Percentiles rank a stretch among this genome's conserved stretches.
These are phyloP conservation scores for Neurospora sp. DNA, from an alignment of 495 filamentous ascomycete species.

Conservation along the genomic window DNA sequence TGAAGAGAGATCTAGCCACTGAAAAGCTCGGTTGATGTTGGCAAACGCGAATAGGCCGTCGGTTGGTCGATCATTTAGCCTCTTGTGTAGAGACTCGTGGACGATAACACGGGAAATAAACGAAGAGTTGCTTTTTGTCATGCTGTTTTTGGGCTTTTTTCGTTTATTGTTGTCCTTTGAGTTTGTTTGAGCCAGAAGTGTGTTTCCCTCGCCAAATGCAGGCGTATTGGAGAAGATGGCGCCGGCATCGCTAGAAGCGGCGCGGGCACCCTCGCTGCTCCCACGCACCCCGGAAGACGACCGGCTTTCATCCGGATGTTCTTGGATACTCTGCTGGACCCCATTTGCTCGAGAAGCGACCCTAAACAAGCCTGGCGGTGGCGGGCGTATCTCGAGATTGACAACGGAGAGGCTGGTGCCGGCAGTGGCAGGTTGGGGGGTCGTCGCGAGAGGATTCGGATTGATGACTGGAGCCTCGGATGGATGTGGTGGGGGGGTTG, in stretches of 20 bases:
- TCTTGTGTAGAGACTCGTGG: conserved; percentile 69
- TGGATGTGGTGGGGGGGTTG: conserved; percentile 89
- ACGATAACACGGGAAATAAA: conserved; percentile 93
- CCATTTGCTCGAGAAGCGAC: conserved; percentile 26
- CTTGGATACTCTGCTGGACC: conserved; percentile 45
- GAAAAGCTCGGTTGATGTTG: conserved; percentile 88
- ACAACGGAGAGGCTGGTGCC: conserved; percentile 82
- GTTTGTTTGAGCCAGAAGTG: conserved; percentile 46
- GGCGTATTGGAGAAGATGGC: conserved; percentile 39
- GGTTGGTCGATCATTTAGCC: conserved; percentile 62
- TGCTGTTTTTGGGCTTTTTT: conserved; percentile 92
- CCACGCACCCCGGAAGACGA: conserved; percentile 47
- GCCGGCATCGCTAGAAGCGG: conserved; percentile 29
- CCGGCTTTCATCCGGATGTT: conserved; percentile 48
- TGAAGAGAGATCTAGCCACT: conserved; percentile 53
- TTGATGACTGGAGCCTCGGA: conserved; percentile 79
- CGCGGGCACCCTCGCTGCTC: conserved; percentile 38
- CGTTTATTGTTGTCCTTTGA: conserved; percentile 70
- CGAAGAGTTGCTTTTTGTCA: conserved; percentile 94
- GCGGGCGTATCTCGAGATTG: conserved; percentile 51
- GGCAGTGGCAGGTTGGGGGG: conserved; percentile 63
- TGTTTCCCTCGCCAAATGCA: conserved; percentile 82
- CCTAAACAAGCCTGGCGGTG: conserved; percentile 46
- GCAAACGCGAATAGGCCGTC: conserved; percentile 85
- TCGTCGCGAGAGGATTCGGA: conserved; percentile 81